Evolutionary conservation across 257 asterid species (phyloP), one percentile per base, ranked within the genome.

Genomic region (Haberlea rhodopensis): DNA sequence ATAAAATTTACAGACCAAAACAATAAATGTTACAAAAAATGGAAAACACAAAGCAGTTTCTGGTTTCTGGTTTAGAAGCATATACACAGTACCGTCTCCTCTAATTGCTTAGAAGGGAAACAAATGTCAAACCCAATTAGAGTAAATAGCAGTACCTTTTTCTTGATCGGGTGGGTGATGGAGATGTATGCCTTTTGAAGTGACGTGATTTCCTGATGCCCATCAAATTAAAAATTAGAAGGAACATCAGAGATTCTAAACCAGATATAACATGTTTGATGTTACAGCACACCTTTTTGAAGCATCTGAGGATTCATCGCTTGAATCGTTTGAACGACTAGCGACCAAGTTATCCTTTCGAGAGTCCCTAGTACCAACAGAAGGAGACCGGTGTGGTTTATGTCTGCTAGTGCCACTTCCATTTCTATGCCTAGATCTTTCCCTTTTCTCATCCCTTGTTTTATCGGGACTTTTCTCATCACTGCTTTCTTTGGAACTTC

Each of bases 281-380:
- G 31, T 31, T 60, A 70, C 45, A 64, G 63, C 60, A 63, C 65
- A 94, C 99, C 87, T 86, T 81, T 71, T 83, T 57, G 94, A 78
- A 76, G 80, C 85, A 78, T 82, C 96, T 18, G 87, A 86, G 40
- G 99, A 87, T 54, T 76, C 87, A 52, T 87, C 87, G 48, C 85
- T 78, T 57, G 88, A 82, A 77, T 77, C 87, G 75, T 78, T 67
- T 55, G 80, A 79, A 70, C 28, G 84, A 67, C 70, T 62, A 68
- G 63, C 75, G 45, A 57, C 75, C 16, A 84, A 74, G 48, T 78
- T 65, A 69, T 78, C 87, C 75, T 78, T 88, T 75, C 74, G 74
- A 69, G 79, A 85, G 68, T 77, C 94, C 77, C 78, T 83, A 69
- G 74, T 76, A 45, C 81, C 80, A 62, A 76, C 72, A 10, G 96